Evolutionary conservation across 495 filamentous ascomycete genomes (phyloP), one percentile per base, ranked within the genome.

Genomic region (Penicillium herquei): DNA sequence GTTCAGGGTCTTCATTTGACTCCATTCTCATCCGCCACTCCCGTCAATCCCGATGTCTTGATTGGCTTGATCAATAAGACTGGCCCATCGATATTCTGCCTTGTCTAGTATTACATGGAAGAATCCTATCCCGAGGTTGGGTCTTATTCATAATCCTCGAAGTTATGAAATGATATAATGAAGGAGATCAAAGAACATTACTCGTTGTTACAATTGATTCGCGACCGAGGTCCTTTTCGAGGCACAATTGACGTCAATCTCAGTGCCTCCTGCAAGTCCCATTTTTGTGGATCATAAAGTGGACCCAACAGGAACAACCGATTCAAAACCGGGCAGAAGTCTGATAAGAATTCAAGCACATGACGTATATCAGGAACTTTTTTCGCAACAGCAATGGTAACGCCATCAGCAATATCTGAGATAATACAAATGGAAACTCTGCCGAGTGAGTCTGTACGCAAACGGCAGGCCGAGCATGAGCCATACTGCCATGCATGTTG

Each of bases 201-300:
- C 21, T 30, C 17, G 26, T 16, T 16, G 18, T 44, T 16, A 21
- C 13, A 16, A 44, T 44, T 44, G 1, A 21, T 30, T 26, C 41
- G 18, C 41, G 26, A 12, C 43, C 43, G 43, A 46, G 43, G 17
- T 13, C 9, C 9, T 44, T 26, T 26, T 26, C 1, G 21, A 26
- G 41, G 17, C n/a, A 6, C 16, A 44, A 4, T 26, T 48, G 45
- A 48, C 45, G 45, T 48, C 45, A 48, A 48, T 34, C 30, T 9
- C 21, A 4, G 21, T 26, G 21, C 21, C 21, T 26, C 21, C 21
- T 48, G 30, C 45, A 48, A 33, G 45, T 32, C 45, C 45, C 45
- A 48, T 48, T 16, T 48, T 48, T 48, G 30, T 48, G 45, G 45
- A 48, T 13, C 21, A n/a, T 12, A 21, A 49, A 10, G 46, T 49